Evolutionary conservation across 768 basidiomycete genomes (phyloP), one percentile per base, ranked within the genome.

Genomic region (Agrocybe pediades): DNA sequence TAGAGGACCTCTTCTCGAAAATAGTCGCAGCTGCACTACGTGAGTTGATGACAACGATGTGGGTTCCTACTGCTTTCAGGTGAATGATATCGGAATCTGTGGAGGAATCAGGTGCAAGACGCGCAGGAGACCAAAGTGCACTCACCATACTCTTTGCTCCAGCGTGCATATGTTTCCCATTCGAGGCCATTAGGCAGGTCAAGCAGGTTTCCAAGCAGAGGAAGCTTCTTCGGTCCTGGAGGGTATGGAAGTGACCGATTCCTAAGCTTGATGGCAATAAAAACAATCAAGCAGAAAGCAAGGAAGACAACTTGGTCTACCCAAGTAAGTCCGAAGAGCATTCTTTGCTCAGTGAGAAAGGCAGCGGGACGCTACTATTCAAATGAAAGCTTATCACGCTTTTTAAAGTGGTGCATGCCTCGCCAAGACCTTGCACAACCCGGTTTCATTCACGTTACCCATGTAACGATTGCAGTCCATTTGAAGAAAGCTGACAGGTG

Each of bases 181-280:
- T 57, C 55, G 9, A 49, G 50, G 1, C 43, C 41, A 1, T 33
- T 49, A 17, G 67, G 68, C 9, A 71, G 24, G 20, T 65, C 58
- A 9, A 68, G 51, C 26, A 67, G 20, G 46, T 70, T 68, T 7
- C 67, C 68, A 2, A 71, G 24, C 2, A 70, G 20, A 17, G 65
- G 65, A 2, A 62, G 57, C 26, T 61, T 62, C 26, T 56, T 65
- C 7, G 68, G 68, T 1, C 70, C 68, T 19, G 70, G 68, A 46
- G 70, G 70, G 33, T 62, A 53, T 19, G 65, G 65, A 8, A 55
- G 41, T 9, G 24, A 43, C n/a, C 19, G 19, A 9, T 19, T 21
- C 6, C 41, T 11, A 36, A 15, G 13, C 11, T n/a, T 11, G 33
- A 36, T 36, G n/a, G n/a, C 11, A n/a, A 36, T 11, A 36, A 36